Percentiles rank a stretch among this genome's conserved stretches.
Evolutionary conservation across 2,329 filamentous ascomycete genomes (phyloP).

Genomic region (Penicillium hesseltinei): DNA sequence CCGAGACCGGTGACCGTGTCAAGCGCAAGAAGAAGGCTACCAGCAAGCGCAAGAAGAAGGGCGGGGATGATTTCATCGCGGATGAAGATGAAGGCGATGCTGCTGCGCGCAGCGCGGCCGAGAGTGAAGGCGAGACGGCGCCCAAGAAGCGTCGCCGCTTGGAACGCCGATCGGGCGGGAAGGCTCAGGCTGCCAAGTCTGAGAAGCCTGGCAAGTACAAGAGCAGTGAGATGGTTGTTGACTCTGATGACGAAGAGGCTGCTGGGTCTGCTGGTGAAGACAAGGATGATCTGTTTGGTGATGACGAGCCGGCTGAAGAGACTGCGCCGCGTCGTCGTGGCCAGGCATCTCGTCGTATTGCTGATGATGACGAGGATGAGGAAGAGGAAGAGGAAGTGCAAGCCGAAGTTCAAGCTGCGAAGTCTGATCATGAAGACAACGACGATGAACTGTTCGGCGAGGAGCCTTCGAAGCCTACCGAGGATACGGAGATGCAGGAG

Average conservation of each 20-base stretch:
- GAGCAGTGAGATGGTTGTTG: slow-evolving; percentile 77
- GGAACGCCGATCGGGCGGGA: slow-evolving; percentile 51
- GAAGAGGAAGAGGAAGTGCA: slow-evolving; percentile 43
- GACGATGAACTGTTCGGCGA: slow-evolving; percentile 42
- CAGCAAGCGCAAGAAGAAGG: slow-evolving; percentile 63
- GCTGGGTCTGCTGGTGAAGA: slow-evolving; percentile 26
- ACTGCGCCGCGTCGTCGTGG: slow-evolving; percentile 33
- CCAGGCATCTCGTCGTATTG: slow-evolving; percentile 35
- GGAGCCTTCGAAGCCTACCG: slow-evolving; percentile 23
- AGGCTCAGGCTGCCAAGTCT: slow-evolving; percentile 57
- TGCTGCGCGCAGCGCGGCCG: slow-evolving; percentile 32
- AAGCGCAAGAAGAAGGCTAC: slow-evolving; percentile 66
- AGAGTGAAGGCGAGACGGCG: slow-evolving; percentile 38
- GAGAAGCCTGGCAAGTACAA: slow-evolving; percentile 66
- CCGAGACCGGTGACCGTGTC: slow-evolving; percentile 76
- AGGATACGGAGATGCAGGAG: slow-evolving; percentile 40
- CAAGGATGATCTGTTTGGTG: slow-evolving; percentile 30
- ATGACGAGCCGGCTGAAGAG: slow-evolving; percentile 44
- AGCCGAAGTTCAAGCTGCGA: slow-evolving; percentile 40
- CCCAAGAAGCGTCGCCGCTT: slow-evolving; percentile 61
- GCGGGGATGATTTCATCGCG: slow-evolving; percentile 33
- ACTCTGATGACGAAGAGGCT: slow-evolving; percentile 58
- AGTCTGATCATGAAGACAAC: slow-evolving; percentile 21
- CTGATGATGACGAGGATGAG: slow-evolving; percentile 44
- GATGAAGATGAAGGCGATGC: slow-evolving; percentile 46